Conservation (phyloP, 2,329 filamentous ascomycete genomes). For the Emergomyces pasteurianus region DNA sequence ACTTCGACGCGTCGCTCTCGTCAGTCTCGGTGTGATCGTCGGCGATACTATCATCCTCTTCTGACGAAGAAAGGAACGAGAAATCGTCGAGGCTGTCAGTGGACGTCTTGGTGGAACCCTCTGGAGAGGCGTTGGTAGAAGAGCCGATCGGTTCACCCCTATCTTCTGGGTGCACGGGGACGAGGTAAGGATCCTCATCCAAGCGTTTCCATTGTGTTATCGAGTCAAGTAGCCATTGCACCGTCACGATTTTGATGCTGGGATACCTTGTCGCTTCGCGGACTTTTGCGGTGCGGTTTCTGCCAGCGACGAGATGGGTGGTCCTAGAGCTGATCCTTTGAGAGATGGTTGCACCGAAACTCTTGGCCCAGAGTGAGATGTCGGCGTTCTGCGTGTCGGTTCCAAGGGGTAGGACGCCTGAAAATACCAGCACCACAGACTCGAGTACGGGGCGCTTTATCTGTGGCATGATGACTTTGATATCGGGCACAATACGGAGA, state of each 20-base stretch:
- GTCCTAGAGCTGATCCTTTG: constrained; percentile 35
- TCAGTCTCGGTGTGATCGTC: constrained; percentile 16
- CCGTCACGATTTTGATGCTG: constrained; percentile 80
- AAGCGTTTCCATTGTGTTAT: constrained; percentile 72
- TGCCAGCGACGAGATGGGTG: constrained; percentile 41
- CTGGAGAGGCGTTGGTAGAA: constrained; percentile 6
- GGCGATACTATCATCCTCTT: constrained; percentile 14
- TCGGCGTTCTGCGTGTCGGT: constrained; percentile 71
- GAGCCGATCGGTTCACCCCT: constrained; percentile 30
- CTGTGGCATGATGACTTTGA: constrained; percentile 68
- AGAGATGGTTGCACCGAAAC: constrained; percentile 60
- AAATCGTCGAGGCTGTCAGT: constrained; percentile 5
- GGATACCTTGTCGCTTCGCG: constrained; percentile 69
- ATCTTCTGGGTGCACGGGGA: constrained; percentile 63
- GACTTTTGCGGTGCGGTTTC: constrained; percentile 78
- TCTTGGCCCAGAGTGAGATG: constrained; percentile 73
- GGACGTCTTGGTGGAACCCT: background rate
- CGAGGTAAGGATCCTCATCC: constrained; percentile 66
- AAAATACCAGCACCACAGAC: constrained; percentile 71
- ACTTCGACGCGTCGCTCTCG: constrained; percentile 26
- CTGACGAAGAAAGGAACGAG: constrained; percentile 7
- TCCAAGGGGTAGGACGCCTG: constrained; percentile 76
- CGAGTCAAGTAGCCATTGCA: constrained; percentile 78
- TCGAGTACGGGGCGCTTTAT: constrained; percentile 68
- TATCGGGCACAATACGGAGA: constrained; percentile 62